Conservation (phyloP, 176 grass and related monocot species). For the Canna indica region DNA sequence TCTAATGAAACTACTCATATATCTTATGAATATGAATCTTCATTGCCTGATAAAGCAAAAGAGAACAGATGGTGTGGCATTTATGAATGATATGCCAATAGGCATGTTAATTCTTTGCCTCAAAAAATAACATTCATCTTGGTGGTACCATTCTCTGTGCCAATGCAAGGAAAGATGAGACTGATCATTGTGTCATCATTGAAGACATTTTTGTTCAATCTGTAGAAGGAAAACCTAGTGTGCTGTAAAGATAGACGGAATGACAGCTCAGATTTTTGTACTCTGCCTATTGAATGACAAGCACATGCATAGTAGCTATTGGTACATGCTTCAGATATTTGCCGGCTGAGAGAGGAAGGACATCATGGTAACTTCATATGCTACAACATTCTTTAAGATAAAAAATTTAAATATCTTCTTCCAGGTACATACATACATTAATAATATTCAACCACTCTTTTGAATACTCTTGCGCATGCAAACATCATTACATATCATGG, state of each 20-base stretch:
- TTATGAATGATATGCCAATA: not conserved
- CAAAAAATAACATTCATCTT: not conserved
- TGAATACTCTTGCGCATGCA: too few species aligned
- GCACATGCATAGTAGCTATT: slow-evolving; percentile 2
- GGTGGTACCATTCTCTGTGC: not conserved
- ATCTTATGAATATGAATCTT: not conserved
- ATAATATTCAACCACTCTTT: not conserved
- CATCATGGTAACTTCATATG: not conserved
- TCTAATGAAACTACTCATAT: not conserved
- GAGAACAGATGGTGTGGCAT: not conserved
- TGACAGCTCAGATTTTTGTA: slow-evolving; percentile 2
- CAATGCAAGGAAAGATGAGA: not conserved
- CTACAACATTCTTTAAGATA: not conserved
- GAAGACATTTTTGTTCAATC: not conserved
- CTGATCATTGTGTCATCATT: slow-evolving; percentile 4
- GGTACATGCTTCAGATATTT: not conserved
- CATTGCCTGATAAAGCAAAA: not conserved
- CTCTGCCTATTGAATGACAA: not conserved
- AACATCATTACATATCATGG: too few species aligned
- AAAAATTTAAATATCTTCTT: not conserved
- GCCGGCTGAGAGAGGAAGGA: not conserved
- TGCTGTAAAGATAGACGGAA: not conserved
- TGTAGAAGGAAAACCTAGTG: not conserved
- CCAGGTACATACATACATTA: not conserved
- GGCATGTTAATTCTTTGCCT: not conserved